phyloP scores from a whole-genome alignment of 2,329 filamentous ascomycete genomes.

The Allantophomopsis lycopodina region DNA sequence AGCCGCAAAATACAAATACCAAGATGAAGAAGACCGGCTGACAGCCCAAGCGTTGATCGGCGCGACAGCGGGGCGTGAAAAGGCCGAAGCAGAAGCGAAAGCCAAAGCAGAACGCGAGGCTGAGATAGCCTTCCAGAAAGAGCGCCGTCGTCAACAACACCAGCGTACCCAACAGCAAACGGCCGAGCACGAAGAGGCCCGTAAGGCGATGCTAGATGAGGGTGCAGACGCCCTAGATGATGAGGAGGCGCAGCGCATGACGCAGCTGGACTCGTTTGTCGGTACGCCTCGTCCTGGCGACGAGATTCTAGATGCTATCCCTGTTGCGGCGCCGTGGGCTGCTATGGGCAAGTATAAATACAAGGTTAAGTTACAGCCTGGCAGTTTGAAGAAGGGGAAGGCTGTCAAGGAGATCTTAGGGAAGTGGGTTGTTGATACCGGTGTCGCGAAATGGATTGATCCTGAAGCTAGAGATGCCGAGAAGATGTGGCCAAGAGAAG shows the following conservation, averaged over 20 bases:
- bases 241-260: slow-evolving; percentile 37
- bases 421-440: slow-evolving; percentile 53
- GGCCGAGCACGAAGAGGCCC: slow-evolving; percentile 61
- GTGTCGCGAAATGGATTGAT: slow-evolving; percentile 43
- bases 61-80: slow-evolving; percentile 50
- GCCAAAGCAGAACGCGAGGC: slow-evolving; percentile 58
- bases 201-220: slow-evolving; percentile 44
- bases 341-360: slow-evolving; percentile 68
- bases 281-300: slow-evolving; percentile 71
- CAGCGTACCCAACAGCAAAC: slow-evolving; percentile 62
- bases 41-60: slow-evolving; percentile 83
- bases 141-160: slow-evolving; percentile 70
- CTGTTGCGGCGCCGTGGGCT: slow-evolving; percentile 50
- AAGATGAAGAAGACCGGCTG: slow-evolving; percentile 85
- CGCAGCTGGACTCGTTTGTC: slow-evolving; percentile 55
- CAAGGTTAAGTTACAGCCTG: slow-evolving; percentile 89
- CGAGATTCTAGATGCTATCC: slow-evolving; percentile 57
- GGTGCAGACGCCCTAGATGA: slow-evolving; percentile 44
- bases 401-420: slow-evolving; percentile 83
- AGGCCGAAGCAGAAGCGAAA: slow-evolving; percentile 52
- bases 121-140: slow-evolving; percentile 55
- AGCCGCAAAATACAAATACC: slow-evolving; percentile 78
- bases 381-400: slow-evolving; percentile 83
- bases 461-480: slow-evolving; percentile 49
- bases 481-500: slow-evolving; percentile 72